A percentile compares a stretch with the other conserved stretches of the same genome.
Evolutionary conservation across 2,329 filamentous ascomycete genomes (phyloP).

Genomic region (Capronia epimyces): DNA sequence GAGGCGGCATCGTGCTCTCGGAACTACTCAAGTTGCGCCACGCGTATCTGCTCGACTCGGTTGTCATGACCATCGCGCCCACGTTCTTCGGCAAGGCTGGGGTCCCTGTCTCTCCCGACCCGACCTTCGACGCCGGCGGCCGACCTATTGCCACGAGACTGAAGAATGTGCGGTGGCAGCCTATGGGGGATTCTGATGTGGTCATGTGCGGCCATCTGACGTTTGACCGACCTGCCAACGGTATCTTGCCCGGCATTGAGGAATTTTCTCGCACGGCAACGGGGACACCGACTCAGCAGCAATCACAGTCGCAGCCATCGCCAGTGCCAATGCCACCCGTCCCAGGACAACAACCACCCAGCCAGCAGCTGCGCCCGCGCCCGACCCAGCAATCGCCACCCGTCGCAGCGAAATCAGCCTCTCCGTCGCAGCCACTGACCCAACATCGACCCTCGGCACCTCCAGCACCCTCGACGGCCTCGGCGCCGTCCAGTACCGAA

Average conservation of each 20-base stretch:
- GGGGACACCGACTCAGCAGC: neutral
- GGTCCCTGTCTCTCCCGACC: slow-evolving; percentile 67
- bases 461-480: too few species aligned
- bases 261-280: neutral
- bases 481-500: too few species aligned
- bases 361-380: too few species aligned
- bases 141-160: slow-evolving; percentile 59
- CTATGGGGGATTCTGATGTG: slow-evolving; percentile 69
- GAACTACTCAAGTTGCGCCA: slow-evolving; percentile 62
- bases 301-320: neutral
- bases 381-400: too few species aligned
- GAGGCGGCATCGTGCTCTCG: slow-evolving; percentile 77
- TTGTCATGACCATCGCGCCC: slow-evolving; percentile 85
- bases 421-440: too few species aligned
- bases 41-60: slow-evolving; percentile 61
- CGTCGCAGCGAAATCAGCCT: too few species aligned
- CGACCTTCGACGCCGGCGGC: slow-evolving; percentile 43
- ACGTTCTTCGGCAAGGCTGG: slow-evolving; percentile 82
- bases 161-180: slow-evolving; percentile 64
- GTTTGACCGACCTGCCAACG: slow-evolving; percentile 15
- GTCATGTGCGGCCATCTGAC: slow-evolving; percentile 67
- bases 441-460: too few species aligned
- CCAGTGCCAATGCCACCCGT: neutral
- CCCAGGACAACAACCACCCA: neutral
- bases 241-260: slow-evolving; percentile 18